Evolutionary conservation across 2,329 filamentous ascomycete genomes (phyloP), one percentile per base, ranked within the genome.

Genomic region (Exophiala aquamarina): DNA sequence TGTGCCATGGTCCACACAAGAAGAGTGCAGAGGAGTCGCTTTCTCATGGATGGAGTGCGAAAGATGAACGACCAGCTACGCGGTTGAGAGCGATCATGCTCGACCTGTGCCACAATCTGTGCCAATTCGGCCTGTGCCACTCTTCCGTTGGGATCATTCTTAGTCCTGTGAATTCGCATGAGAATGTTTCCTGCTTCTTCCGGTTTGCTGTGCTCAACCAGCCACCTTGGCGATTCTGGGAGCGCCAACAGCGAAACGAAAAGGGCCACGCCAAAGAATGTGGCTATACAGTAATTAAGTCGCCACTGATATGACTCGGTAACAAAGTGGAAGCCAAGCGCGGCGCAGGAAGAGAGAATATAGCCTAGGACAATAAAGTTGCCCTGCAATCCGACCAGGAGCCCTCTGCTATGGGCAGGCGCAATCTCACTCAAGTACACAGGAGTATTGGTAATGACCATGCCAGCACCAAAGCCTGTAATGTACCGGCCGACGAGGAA

Each of bases 401-500:
- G 6, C 6, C 32, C 32, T 34, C 77, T 70, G 41, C 66, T 64
- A 7, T 66, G 59, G 0, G 74, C 73, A 2, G 75, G 65, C 1
- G 74, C 73, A 44, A 80, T 79, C 55, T 81, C 77, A 41, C 68
- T 73, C 14, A 80, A 71, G 47, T 81, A 81, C 5, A 49, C 46
- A 11, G 49, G 49, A 11, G 41, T 48, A 29, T 45, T 48, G 18
- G 37, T 28, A 26, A 43, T 46, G 17, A 49, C 38, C 39, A 55
- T 49, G 14, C 52, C 52, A 17, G 38, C 41, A 5, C 49, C 52
- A 20, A 52, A 11, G 2, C 54, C 54, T 28, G 44, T 45, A 18
- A 55, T 37, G 26, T 50, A 57, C 2, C 54, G 46, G 34, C 31
- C 53, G 10, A 50, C 52, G 15, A 57, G 34, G 29, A 57, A 57